Percentiles rank a stretch among this genome's conserved stretches.
Conservation (phyloP, 2,329 filamentous ascomycete genomes). For the Phialemoniopsis sp. region DNA sequence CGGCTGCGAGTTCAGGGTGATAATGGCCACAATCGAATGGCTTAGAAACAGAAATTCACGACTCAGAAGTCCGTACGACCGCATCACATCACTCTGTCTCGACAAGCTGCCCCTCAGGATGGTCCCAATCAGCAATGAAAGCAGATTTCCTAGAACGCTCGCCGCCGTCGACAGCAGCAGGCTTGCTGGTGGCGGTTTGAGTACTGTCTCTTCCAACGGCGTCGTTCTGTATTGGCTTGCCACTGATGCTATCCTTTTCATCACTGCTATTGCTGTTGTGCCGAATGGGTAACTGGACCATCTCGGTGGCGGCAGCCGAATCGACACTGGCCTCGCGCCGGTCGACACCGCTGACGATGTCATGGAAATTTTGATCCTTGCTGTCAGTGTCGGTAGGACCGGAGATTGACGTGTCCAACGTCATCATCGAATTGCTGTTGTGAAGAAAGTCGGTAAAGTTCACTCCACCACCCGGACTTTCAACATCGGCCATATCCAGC, state of each 20-base stretch:
- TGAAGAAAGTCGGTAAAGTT: neutral
- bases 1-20: neutral
- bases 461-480: constrained; percentile 6
- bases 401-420: too few relatives aligned
- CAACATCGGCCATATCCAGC: constrained; percentile 5
- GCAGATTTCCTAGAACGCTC: neutral
- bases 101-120: constrained; percentile 12
- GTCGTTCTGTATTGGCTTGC: neutral
- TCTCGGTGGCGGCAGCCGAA: constrained; percentile 5
- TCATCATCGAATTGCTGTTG: too few relatives aligned
- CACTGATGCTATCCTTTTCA: neutral
- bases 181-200: neutral
- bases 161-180: neutral
- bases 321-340: neutral
- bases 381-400: too few relatives aligned
- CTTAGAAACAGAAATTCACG: too few relatives aligned
- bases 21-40: too few relatives aligned
- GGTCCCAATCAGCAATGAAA: constrained; percentile 13
- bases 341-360: neutral
- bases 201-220: neutral
- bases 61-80: too few relatives aligned
- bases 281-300: constrained; percentile 9
- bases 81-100: neutral
- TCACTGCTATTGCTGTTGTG: neutral
- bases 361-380: neutral